A percentile compares a stretch with the other conserved stretches of the same genome.
These are phyloP conservation scores for Fusarium lateritium DNA, from an alignment of 2,329 filamentous ascomycete species.

Conservation along the genomic window DNA sequence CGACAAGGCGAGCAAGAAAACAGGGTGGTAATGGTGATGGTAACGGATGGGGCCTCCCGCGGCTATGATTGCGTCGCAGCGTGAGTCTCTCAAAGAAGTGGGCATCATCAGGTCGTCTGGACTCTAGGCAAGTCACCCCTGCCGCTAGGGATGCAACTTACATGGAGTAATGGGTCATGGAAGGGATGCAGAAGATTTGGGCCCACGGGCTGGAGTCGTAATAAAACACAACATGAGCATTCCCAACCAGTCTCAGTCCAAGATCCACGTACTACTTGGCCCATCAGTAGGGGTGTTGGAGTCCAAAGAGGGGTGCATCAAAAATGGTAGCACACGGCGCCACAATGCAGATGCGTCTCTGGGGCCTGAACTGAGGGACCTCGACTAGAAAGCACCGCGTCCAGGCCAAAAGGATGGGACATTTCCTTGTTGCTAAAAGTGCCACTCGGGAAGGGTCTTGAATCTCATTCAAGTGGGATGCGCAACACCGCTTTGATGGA, in stretches of 20 bases:
- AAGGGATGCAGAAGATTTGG: conserved; percentile 52
- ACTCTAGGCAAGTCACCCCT: conserved; percentile 44
- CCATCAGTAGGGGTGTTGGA: conserved; percentile 9
- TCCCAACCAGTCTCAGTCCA: conserved; percentile 35
- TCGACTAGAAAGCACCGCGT: conserved; percentile 32
- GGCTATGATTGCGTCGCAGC: conserved; percentile 39
- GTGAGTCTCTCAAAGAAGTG: conserved; percentile 40
- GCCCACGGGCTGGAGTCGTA: conserved; percentile 46
- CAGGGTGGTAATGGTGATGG: conserved; percentile 39
- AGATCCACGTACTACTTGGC: conserved; percentile 1
- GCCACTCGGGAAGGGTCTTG: conserved; percentile 47
- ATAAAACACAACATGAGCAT: conserved; percentile 25
- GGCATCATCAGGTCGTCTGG: conserved; percentile 43
- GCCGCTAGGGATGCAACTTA: conserved; percentile 47
- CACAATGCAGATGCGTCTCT: conserved; percentile 35
- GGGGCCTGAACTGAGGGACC: conserved; percentile 28
- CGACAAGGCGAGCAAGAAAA: conserved; percentile 45
- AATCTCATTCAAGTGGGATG: conserved; percentile 50
- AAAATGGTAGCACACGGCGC: conserved; percentile 22
- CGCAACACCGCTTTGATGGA: conserved; percentile 46
- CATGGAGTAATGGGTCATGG: conserved; percentile 43
- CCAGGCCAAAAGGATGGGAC: conserved; percentile 41
- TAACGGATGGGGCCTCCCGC: conserved; percentile 35
- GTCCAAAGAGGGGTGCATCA: conserved; percentile 5
- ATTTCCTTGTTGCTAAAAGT: conserved; percentile 49